Evolutionary conservation across 2,329 filamentous ascomycete genomes (phyloP).

Genomic region (Monilinia laxa): DNA sequence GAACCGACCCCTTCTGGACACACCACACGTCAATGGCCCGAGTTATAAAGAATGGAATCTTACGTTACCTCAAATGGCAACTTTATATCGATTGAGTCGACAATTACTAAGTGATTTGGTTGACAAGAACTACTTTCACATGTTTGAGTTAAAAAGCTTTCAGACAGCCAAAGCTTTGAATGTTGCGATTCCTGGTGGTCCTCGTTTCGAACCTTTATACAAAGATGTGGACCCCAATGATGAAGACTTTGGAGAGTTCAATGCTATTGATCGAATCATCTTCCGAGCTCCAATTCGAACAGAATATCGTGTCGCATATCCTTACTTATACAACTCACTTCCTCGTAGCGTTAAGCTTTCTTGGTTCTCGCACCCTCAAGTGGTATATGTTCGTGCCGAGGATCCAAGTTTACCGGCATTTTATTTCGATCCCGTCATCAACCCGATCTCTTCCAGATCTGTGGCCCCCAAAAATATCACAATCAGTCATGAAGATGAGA

Average conservation of each 20-base stretch:
- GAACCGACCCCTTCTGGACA: conserved; percentile 85
- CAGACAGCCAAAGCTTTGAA: conserved; percentile 95
- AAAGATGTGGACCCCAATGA: conserved; percentile 99
- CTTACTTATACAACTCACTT: conserved; percentile 93
- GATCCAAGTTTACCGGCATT: conserved; percentile 90
- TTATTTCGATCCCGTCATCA: conserved; percentile 97
- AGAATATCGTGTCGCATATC: conserved; percentile 92
- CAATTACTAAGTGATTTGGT: conserved; percentile 88
- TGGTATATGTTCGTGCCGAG: conserved; percentile 85
- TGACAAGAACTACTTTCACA: conserved; percentile 96
- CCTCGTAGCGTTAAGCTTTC: conserved; percentile 90
- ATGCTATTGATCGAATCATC: conserved; percentile 98
- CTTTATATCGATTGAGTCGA: conserved; percentile 85
- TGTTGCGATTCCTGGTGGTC: conserved; percentile 94
- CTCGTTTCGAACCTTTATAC: conserved; percentile 93
- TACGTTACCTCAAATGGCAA: conserved; percentile 91
- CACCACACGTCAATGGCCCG: conserved; percentile 89
- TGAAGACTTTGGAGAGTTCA: conserved; percentile 99
- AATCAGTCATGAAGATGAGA: conserved; percentile 85
- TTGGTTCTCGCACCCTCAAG: conserved; percentile 92
- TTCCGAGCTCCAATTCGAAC: conserved; percentile 94
- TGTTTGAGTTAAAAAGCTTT: conserved; percentile 94
- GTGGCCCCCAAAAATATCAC: conserved; percentile 94
- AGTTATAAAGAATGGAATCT: conserved; percentile 98
- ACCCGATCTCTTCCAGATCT: conserved; percentile 92